Base-by-base conservation (phyloP, 257 asterid genomes). In the Parsonsia alboflavescens region DNA sequence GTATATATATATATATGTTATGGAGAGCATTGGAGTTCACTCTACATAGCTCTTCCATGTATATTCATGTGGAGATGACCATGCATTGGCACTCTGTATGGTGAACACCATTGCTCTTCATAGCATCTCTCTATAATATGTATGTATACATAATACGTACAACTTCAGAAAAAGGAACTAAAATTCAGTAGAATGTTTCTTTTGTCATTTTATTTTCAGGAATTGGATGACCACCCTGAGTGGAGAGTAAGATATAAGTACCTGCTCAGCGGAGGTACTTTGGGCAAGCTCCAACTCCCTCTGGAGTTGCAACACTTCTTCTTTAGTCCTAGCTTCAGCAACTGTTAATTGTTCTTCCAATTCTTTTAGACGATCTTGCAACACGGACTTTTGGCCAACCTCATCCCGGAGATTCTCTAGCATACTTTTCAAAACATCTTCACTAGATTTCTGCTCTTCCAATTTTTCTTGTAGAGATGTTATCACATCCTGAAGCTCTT, bases 401-500 rank as follows among this genome's bases (percentile, higher is more conserved):
- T 89, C 97, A 45, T 81, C 50, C 73, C 83, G 73, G 75, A 88
- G 85, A 82, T 48, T 73, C 77, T 90, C 96, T 73, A 86, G 26
- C 77, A 88, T 86, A 65, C 84, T 82, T 81, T 86, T 89, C 87
- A 89, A 77, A 59, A 84, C 83, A 75, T 80, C 87, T 80, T 84
- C 93, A 28, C 73, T 82, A 6, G 88, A 82, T 73, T 82, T 88
- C 24, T 84, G 90, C 74, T 84, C 92, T 80, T 89, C 88, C 88
- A 94, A 63, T 80, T 90, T 91, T 79, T 86, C 96, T 81, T 94
- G 96, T 50, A 90, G 97, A 49, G 80, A 76, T 45, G 75, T 64
- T 68, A 92, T 87, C 73, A 84, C 86, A 52, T 80, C 76, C 74
- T 89, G 88, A 69, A 92, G 97, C 70, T 94, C 97, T 84, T 84